Percentiles rank a stretch among this genome's conserved stretches.
phyloP scores from a whole-genome alignment of 441 rosid genomes.

The Populus hybrid region DNA sequence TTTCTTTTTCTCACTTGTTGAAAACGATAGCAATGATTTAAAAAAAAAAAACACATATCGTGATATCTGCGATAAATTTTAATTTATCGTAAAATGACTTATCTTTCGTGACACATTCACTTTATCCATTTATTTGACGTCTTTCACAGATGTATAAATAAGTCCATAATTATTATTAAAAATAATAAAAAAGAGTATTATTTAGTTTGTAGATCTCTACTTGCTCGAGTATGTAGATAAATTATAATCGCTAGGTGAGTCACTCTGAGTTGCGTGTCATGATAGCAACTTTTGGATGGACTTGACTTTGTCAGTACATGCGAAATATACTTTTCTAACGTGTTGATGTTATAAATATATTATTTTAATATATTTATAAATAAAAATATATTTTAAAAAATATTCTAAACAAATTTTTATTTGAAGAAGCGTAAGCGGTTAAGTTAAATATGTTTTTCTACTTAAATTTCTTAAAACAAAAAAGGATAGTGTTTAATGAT shows the following conservation, averaged over 20 bases:
- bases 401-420: no score
- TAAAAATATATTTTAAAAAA: no score
- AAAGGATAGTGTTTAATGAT: no score
- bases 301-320: not conserved
- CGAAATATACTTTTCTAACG: not conserved
- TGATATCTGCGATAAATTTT: not conserved
- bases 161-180: not conserved
- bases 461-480: no score
- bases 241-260: not conserved
- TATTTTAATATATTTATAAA: no score
- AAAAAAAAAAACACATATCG: not conserved
- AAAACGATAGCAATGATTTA: not conserved
- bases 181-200: not conserved
- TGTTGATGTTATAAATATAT: no score
- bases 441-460: no score
- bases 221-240: not conserved
- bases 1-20: not conserved
- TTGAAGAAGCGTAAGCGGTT: no score
- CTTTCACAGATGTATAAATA: slow-evolving; percentile 1
- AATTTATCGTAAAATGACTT: not conserved
- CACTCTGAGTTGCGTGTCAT: not conserved
- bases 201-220: not conserved
- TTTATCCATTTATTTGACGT: slow-evolving; percentile 20
- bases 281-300: not conserved
- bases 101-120: not conserved